Percentiles rank a stretch among this genome's conserved stretches.
phyloP scores from a whole-genome alignment of 495 filamentous ascomycete genomes.

The Xylaria curta region DNA sequence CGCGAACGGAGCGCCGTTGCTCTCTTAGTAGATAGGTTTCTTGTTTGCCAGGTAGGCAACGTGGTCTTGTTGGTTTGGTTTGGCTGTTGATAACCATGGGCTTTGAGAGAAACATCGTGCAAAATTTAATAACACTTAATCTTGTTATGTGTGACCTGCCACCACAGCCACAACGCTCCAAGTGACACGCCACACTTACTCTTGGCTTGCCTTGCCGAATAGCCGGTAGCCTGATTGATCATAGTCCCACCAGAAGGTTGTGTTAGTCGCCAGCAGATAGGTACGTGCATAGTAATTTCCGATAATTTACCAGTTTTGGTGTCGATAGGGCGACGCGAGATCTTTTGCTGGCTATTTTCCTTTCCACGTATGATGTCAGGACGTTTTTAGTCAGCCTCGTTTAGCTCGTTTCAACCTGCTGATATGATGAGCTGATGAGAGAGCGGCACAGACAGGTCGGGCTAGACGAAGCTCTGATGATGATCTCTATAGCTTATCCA shows the following conservation, averaged over 20 bases:
- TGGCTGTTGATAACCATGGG: background rate
- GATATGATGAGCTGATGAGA: conserved; percentile 7
- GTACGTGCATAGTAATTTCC: conserved; percentile 16
- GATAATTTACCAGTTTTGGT: background rate
- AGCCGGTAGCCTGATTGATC: background rate
- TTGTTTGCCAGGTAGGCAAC: background rate
- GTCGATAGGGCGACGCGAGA: background rate
- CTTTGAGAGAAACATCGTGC: background rate
- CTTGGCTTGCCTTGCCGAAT: conserved; percentile 1
- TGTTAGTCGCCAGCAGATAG: conserved; percentile 1
- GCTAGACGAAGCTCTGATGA: background rate
- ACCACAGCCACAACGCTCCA: background rate
- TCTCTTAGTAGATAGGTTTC: background rate
- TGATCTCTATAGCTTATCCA: background rate
- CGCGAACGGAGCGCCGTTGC: background rate
- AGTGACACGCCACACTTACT: background rate
- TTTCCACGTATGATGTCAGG: conserved; percentile 2
- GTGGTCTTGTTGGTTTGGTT: background rate
- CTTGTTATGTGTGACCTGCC: conserved; percentile 1
- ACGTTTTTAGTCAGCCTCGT: background rate
- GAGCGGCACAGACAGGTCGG: conserved; percentile 3
- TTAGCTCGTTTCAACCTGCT: background rate
- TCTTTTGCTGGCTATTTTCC: background rate
- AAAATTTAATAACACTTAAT: background rate
- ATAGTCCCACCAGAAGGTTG: background rate